Evolutionary conservation across 2,329 filamentous ascomycete genomes (phyloP).

Genomic region (Metarhizium humberi): DNA sequence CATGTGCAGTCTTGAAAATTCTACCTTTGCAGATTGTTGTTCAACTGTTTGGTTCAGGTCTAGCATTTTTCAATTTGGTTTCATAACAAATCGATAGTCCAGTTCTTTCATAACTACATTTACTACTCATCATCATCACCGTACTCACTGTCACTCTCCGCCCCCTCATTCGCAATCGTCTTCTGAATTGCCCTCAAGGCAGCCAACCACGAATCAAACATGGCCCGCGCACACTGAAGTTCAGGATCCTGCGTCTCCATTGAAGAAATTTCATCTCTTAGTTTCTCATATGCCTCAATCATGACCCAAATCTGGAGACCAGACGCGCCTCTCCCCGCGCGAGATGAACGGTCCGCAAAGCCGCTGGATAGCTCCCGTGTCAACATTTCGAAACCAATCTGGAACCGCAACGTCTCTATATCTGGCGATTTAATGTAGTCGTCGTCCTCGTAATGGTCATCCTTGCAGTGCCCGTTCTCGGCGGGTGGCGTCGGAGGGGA

Average conservation of each 20-base stretch:
- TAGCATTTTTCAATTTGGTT: too few species aligned
- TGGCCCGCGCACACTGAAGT: constrained; percentile 17
- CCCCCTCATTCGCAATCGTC: constrained; percentile 14
- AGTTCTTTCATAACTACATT: not conserved
- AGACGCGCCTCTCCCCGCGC: constrained; percentile 24
- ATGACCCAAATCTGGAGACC: constrained; percentile 45
- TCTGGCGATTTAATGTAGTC: constrained; percentile 7
- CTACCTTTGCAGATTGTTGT: too few species aligned
- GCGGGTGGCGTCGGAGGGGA: constrained; percentile 27
- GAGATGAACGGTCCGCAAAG: constrained; percentile 18
- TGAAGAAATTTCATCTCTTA: constrained; percentile 35
- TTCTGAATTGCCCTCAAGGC: constrained; percentile 38
- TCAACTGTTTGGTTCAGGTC: too few species aligned
- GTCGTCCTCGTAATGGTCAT: constrained; percentile 1
- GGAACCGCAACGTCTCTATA: constrained; percentile 31
- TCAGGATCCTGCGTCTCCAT: constrained; percentile 25
- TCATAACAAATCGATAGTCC: not conserved
- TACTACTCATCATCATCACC: constrained; percentile 9
- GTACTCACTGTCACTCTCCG: constrained; percentile 19
- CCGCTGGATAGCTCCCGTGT: constrained; percentile 38
- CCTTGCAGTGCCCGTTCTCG: constrained; percentile 5
- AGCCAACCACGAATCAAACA: constrained; percentile 42
- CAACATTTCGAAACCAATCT: constrained; percentile 42
- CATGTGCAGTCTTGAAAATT: too few species aligned
- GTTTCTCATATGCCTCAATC: constrained; percentile 49